Evolutionary conservation across 2,329 filamentous ascomycete genomes (phyloP), one percentile per base, ranked within the genome.

Genomic region (Pseudonectria buxi): DNA sequence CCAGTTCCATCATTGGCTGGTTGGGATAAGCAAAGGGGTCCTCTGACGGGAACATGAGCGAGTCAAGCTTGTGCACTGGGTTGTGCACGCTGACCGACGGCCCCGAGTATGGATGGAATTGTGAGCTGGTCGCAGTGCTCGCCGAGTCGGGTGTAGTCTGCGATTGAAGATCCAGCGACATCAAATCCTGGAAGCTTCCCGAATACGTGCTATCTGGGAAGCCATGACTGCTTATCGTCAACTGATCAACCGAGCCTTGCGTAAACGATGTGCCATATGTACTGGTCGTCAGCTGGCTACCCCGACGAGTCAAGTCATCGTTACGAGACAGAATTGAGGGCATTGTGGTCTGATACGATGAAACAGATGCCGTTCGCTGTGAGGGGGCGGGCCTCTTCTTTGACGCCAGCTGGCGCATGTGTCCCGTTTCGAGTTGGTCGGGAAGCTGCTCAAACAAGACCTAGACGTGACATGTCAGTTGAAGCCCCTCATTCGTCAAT

Each of bases 371-470:
- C 16, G 56, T 65, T 65, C 50, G 40, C 10, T 45, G 45, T 11
- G 44, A 45, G 6, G 74, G 68, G 1, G 74, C 74, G 3, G 74
- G 66, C 25, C 77, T 68, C 54, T 81, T 81, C 53, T 72, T 78
- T 10, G 65, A 72, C 35, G 59, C 61, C 15, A 54, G 49, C 12
- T 59, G 55, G 30, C 57, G 64, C 29, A 55, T 51, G 39, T 60
- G 65, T 32, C 54, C 60, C 37, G 63, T 75, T 49, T 80, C 81
- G 24, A 94, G 66, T 37, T 74, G 74, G 33, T 83, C 81, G 1
- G 89, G 87, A 1, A 96, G 63, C 53, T 88, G 78, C 41, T 92
- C 85, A 56, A 96, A 95, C 7, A 95, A 71, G 32, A 72, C 71
- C 86, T 92, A 24, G n/a, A 28, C 12, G 27, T n/a, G 10, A 7